Percentiles rank a stretch among this genome's conserved stretches.
These are phyloP conservation scores for Ganoderma lingzhi DNA, from an alignment of 1,284 basidiomycete genomes.

Conservation along the genomic window DNA sequence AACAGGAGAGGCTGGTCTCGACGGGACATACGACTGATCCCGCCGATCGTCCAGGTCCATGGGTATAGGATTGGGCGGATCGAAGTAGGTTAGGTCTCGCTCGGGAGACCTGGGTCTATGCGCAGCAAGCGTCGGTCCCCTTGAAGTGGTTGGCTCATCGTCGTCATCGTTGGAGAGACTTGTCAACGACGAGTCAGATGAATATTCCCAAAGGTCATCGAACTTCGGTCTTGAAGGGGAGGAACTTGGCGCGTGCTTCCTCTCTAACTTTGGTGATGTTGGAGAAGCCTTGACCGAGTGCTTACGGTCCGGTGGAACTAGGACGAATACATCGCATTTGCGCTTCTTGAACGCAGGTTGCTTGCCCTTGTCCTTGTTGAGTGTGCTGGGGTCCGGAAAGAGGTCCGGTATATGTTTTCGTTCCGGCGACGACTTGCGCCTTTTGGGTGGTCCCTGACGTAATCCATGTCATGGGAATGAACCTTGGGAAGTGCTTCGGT, in stretches of 20 bases:
- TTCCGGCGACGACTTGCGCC: neutral
- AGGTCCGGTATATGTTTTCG: neutral
- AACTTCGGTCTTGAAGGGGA: neutral
- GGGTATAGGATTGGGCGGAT: neutral
- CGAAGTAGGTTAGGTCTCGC: neutral
- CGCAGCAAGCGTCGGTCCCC: neutral
- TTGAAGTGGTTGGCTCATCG: neutral
- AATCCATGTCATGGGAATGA: neutral
- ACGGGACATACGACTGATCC: neutral
- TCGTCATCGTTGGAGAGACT: neutral
- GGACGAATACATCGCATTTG: neutral
- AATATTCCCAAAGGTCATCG: neutral
- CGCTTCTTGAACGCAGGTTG: slow-evolving; percentile 4
- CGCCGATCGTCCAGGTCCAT: neutral
- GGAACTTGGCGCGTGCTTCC: neutral
- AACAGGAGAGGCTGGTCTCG: neutral
- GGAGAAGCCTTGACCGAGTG: neutral
- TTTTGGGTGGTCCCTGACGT: slow-evolving; percentile 1
- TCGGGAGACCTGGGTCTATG: neutral
- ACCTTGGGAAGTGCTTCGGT: neutral
- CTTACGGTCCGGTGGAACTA: neutral
- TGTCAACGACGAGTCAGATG: slow-evolving; percentile 1
- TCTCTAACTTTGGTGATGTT: neutral
- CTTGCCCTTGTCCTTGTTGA: neutral
- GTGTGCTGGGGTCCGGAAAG: neutral